Evolutionary conservation across 192 early-diverging fungal genomes (phyloP), one percentile per base, ranked within the genome.

Genomic region (Coemansia sp.): DNA sequence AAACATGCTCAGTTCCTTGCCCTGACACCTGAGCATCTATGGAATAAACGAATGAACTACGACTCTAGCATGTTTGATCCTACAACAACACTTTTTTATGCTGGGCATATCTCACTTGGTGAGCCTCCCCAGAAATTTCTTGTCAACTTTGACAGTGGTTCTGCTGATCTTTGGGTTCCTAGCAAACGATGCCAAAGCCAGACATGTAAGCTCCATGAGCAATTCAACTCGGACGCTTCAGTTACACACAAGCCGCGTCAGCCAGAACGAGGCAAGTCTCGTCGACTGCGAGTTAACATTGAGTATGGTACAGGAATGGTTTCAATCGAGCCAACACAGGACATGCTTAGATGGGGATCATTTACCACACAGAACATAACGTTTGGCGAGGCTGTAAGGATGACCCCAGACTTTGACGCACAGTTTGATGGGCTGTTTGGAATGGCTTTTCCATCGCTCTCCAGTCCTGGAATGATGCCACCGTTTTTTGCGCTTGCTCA

Each of bases 91-190:
- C 63, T 81, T 1, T 78, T 68, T 41, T 93, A 91, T 69, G 90
- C 84, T 65, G 91, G 90, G 5, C 84, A 88, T 48, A 87, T 92
- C 63, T 71, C 75, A 13, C 65, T 88, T 21, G 89, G 85, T 18
- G 86, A 85, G 4, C 89, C 90, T 10, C 84, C 87, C 7, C 89
- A 91, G 67, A 73, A 58, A 11, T 92, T 92, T 62, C 77, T 77
- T 13, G 88, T 89, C 26, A 87, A 87, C 51, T 88, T 88, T 57
- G 90, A 92, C 74, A 92, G 84, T 8, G 90, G 89, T 13, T 88
- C 83, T 10, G 79, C 85, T 26, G 90, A 91, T 63, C 78, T 92
- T 43, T 91, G 90, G 90, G 87, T 93, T 36, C 89, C 90, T 9
- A 76, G 78, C 61, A 32, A 64, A 16, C 66, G 64, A 40, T 81